Evolutionary conservation across 2,329 filamentous ascomycete species (phyloP).

Genomic region (Achaetomium macrosporum): DNA sequence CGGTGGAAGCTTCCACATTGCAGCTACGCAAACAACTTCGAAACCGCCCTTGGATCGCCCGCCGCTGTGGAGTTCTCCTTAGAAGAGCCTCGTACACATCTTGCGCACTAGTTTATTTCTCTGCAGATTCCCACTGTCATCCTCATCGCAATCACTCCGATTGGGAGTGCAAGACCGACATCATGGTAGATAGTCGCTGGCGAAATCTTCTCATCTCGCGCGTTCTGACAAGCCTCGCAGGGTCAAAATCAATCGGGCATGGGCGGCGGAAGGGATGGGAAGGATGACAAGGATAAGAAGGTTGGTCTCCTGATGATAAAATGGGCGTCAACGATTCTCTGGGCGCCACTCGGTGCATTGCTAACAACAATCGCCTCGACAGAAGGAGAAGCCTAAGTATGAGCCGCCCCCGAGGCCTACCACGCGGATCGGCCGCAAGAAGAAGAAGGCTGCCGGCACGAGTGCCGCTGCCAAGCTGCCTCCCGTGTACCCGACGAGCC

Average conservation of each 20-base stretch:
- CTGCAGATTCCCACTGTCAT: neutral
- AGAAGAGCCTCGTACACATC: no score
- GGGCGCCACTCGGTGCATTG: neutral
- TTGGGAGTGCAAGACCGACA: conserved; percentile 13
- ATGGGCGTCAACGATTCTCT: neutral
- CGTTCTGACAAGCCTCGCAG: conserved; percentile 38
- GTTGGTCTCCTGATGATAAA: conserved; percentile 40
- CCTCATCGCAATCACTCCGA: neutral
- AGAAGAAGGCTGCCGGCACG: conserved; percentile 90
- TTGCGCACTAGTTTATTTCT: no score
- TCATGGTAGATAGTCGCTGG: conserved; percentile 25
- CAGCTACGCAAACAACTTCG: neutral
- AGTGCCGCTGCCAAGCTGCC: conserved; percentile 95
- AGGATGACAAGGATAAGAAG: conserved; percentile 92
- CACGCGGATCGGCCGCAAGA: conserved; percentile 94
- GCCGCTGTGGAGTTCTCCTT: no score
- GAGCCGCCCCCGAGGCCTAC: conserved; percentile 96
- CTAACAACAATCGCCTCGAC: conserved; percentile 21
- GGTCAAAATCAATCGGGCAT: conserved; percentile 85
- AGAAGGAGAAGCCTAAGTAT: conserved; percentile 99
- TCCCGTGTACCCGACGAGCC: conserved; percentile 85
- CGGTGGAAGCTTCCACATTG: conserved; percentile 9
- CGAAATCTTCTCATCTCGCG: neutral
- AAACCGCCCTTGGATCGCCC: no score
- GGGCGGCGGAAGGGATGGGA: conserved; percentile 68